Percentiles rank a stretch among this genome's conserved stretches.
Conservation (phyloP, 2,329 filamentous ascomycete species). For the Monilinia aucupariae region DNA sequence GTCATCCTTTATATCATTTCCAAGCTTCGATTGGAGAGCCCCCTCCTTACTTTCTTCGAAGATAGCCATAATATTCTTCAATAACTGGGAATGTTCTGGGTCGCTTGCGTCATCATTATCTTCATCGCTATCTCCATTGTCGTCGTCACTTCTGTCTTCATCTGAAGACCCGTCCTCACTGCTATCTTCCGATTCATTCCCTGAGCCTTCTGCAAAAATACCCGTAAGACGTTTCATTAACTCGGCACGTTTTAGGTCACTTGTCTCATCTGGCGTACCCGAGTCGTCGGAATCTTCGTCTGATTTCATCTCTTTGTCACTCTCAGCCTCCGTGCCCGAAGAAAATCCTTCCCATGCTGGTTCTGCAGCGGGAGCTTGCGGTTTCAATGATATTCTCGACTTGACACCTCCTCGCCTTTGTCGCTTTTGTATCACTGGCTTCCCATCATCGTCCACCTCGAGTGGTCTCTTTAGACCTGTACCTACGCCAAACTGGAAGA, state of each 20-base stretch:
- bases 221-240: constrained; percentile 10
- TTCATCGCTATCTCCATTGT: background rate
- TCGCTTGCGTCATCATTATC: background rate
- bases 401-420: constrained; percentile 64
- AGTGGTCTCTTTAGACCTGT: constrained; percentile 83
- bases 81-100: constrained; percentile 1
- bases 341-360: constrained; percentile 58
- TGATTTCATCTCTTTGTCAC: constrained; percentile 34
- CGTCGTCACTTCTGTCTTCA: background rate
- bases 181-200: background rate
- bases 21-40: background rate
- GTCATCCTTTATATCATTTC: constrained; percentile 26
- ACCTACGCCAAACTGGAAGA: constrained; percentile 45
- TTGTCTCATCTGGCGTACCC: constrained; percentile 24
- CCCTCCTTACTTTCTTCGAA: constrained; percentile 9
- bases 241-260: background rate
- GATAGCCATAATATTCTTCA: constrained; percentile 3
- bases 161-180: constrained; percentile 3
- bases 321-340: constrained; percentile 42
- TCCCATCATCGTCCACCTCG: constrained; percentile 68
- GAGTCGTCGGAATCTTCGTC: constrained; percentile 36
- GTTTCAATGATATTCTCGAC: constrained; percentile 48
- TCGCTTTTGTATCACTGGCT: constrained; percentile 75
- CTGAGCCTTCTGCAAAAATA: constrained; percentile 1
- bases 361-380: constrained; percentile 41